Conservation (phyloP, 2,329 filamentous ascomycete species). For the Penicillium aurantiogriseum region DNA sequence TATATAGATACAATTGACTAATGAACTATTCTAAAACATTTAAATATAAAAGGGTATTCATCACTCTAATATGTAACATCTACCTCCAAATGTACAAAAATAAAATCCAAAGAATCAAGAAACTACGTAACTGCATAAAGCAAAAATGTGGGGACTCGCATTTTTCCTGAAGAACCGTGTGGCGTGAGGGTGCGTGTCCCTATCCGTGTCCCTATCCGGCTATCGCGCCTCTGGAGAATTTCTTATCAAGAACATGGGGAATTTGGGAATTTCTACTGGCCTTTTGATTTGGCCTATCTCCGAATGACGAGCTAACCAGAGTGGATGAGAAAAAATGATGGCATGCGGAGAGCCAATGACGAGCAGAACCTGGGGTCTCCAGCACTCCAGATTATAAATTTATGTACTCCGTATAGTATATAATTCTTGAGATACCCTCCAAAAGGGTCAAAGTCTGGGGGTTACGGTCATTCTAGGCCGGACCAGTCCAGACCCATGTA, state of each 20-base stretch:
- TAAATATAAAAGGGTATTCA: background rate
- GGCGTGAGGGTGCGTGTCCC: slow-evolving; percentile 28
- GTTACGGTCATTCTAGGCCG: background rate
- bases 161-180: slow-evolving; percentile 22
- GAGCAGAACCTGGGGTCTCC: slow-evolving; percentile 1
- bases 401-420: background rate
- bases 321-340: slow-evolving; percentile 18
- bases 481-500: slow-evolving; percentile 8
- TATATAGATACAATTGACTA: background rate
- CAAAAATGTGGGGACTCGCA: slow-evolving; percentile 19
- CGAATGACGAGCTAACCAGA: background rate
- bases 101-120: background rate
- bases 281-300: slow-evolving; percentile 1
- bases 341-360: slow-evolving; percentile 13
- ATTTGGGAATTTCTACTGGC: background rate
- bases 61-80: background rate
- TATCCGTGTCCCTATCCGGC: slow-evolving; percentile 24
- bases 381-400: background rate
- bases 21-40: background rate
- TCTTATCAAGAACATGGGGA: slow-evolving; percentile 7
- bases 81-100: background rate
- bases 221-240: slow-evolving; percentile 24
- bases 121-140: slow-evolving; percentile 6
- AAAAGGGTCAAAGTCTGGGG: background rate
- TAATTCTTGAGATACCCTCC: background rate